These are phyloP conservation scores for Solanum chacoense DNA, from an alignment of 305 asterid genomes.

Conservation along the genomic window DNA sequence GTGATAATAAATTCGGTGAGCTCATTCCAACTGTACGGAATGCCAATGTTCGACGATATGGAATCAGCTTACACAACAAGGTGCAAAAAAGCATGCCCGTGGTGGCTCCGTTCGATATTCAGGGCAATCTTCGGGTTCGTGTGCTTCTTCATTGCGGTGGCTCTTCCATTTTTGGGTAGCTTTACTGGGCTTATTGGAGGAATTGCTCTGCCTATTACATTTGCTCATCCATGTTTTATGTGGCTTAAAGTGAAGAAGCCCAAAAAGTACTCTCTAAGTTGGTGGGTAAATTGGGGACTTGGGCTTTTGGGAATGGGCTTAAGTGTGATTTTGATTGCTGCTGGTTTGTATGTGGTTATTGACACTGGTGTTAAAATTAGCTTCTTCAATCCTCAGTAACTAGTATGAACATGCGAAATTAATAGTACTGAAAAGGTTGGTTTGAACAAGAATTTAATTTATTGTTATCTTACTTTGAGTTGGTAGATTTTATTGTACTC, in stretches of 20 bases:
- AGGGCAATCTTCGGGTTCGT: constrained; percentile 47
- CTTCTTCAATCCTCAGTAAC: constrained; percentile 51
- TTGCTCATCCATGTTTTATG: constrained; percentile 83
- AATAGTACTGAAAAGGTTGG: background rate
- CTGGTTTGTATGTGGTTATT: constrained; percentile 47
- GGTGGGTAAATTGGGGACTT: constrained; percentile 70
- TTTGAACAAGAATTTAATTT: background rate
- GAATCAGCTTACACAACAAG: constrained; percentile 47
- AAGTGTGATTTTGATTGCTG: constrained; percentile 41
- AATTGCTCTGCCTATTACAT: constrained; percentile 54
- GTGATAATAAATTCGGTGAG: constrained; percentile 54
- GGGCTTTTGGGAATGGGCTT: constrained; percentile 55
- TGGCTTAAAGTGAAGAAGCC: constrained; percentile 81
- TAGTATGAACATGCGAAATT: background rate
- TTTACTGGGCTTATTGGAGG: constrained; percentile 71
- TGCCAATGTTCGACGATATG: constrained; percentile 64
- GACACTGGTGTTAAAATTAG: constrained; percentile 54
- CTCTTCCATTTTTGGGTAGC: constrained; percentile 65
- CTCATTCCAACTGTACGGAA: constrained; percentile 74
- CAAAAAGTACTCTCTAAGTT: constrained; percentile 25
- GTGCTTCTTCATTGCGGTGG: constrained; percentile 62
- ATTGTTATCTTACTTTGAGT: background rate
- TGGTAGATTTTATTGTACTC: background rate
- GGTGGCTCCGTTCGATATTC: constrained; percentile 63
- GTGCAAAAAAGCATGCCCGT: constrained; percentile 55